Percentiles rank a stretch among this genome's conserved stretches.
These are phyloP conservation scores for Colletotrichum orbiculare DNA, from an alignment of 2,329 filamentous ascomycete genomes.

Conservation along the genomic window DNA sequence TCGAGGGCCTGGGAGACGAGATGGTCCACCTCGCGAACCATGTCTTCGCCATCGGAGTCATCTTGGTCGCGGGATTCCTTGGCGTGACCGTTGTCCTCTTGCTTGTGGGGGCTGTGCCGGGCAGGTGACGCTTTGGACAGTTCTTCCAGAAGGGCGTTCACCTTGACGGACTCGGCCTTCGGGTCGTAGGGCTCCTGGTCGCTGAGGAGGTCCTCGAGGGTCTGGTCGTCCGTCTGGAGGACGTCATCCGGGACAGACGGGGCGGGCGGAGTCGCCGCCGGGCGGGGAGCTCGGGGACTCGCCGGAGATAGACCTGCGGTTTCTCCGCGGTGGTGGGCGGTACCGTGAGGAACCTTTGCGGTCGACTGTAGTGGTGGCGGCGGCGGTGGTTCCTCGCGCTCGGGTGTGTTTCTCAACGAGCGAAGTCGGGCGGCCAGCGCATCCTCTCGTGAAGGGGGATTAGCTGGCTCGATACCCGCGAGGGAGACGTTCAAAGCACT, in stretches of 20 bases:
- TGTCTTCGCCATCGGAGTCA: constrained; percentile 63
- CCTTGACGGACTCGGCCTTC: constrained; percentile 44
- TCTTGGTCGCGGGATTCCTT: constrained; percentile 41
- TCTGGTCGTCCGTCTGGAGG: constrained; percentile 62
- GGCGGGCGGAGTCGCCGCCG: constrained; percentile 8
- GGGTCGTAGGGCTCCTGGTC: constrained; percentile 48
- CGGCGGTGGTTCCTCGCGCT: constrained; percentile 38
- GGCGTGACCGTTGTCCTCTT: not conserved
- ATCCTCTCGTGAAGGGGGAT: constrained; percentile 60
- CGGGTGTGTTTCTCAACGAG: constrained; percentile 57
- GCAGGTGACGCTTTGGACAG: constrained; percentile 41
- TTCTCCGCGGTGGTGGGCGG: not conserved
- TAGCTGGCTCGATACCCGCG: constrained; percentile 55
- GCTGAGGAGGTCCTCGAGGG: constrained; percentile 62
- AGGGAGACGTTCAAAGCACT: constrained; percentile 43
- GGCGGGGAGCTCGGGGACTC: not conserved
- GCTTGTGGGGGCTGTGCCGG: not conserved
- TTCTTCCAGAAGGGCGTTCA: constrained; percentile 51
- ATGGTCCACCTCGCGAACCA: constrained; percentile 56
- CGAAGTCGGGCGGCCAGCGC: constrained; percentile 63
- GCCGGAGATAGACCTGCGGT: constrained; percentile 8
- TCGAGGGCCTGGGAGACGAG: constrained; percentile 59
- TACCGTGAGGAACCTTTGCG: constrained; percentile 15
- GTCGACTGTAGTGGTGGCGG: constrained; percentile 16
- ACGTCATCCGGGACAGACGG: constrained; percentile 37